Percentiles rank a stretch among this genome's conserved stretches.
These are phyloP conservation scores for Calonectria honghensis DNA, from an alignment of 2,329 filamentous ascomycete species.

Conservation along the genomic window DNA sequence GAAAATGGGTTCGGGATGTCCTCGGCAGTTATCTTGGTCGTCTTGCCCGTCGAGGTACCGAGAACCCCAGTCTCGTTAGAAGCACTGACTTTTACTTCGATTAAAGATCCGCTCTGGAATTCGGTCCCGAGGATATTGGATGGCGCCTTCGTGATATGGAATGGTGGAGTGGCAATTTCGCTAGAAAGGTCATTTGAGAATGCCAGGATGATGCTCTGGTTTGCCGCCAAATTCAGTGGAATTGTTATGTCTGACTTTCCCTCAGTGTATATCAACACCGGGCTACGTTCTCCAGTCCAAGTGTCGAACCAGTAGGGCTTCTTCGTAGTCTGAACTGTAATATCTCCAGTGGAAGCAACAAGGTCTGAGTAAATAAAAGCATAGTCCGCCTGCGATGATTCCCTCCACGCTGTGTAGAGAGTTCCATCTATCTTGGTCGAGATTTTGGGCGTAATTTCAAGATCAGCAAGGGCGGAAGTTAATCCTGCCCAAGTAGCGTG, in stretches of 20 bases:
- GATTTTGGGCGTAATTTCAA: background rate
- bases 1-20: background rate
- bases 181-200: background rate
- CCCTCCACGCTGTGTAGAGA: conserved; percentile 21
- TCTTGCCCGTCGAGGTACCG: background rate
- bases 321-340: background rate
- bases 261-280: conserved; percentile 15
- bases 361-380: conserved; percentile 30
- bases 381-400: conserved; percentile 3
- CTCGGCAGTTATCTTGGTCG: background rate
- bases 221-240: conserved; percentile 22
- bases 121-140: background rate
- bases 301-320: conserved; percentile 20
- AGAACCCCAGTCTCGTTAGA: background rate
- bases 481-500: background rate
- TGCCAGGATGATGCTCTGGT: conserved; percentile 24
- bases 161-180: background rate
- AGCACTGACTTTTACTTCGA: background rate
- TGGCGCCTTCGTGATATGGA: background rate
- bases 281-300: conserved; percentile 22
- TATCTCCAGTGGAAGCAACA: background rate
- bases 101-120: background rate
- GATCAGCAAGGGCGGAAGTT: background rate
- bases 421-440: conserved; percentile 17
- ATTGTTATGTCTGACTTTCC: background rate